phyloP scores from a whole-genome alignment of 2,329 filamentous ascomycete species.

The Madurella fahalii region DNA sequence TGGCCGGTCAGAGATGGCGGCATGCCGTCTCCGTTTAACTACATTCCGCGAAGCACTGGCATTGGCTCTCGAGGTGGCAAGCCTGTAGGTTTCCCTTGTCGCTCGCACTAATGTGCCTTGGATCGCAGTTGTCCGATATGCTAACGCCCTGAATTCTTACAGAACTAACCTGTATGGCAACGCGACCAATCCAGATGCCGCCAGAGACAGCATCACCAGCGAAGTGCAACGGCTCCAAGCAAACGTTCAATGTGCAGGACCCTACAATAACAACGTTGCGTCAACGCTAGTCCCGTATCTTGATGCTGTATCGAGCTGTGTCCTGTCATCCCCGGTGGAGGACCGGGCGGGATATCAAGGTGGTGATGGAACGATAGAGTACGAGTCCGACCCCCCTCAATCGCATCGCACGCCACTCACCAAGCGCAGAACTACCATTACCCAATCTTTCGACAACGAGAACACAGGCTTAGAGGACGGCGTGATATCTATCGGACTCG shows the following conservation, averaged over 20 bases:
- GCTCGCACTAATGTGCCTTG: too few species aligned
- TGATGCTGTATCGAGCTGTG: constrained; percentile 12
- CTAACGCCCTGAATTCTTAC: not conserved
- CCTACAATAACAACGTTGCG: not conserved
- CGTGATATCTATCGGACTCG: too few species aligned
- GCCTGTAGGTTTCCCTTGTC: constrained; percentile 9
- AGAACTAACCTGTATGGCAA: not conserved
- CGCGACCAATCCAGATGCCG: not conserved
- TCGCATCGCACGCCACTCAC: too few species aligned
- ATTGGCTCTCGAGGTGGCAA: constrained; percentile 19
- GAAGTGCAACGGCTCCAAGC: constrained; percentile 13
- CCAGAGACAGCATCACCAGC: constrained; percentile 3
- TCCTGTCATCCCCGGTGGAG: not conserved
- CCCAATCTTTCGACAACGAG: too few species aligned
- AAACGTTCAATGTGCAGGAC: not conserved
- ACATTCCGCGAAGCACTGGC: constrained; percentile 17
- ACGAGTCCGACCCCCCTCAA: too few species aligned
- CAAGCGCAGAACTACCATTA: too few species aligned
- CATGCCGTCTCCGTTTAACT: constrained; percentile 11
- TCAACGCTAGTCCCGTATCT: constrained; percentile 13
- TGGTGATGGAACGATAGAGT: too few species aligned
- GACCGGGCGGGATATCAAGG: too few species aligned
- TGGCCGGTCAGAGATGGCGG: constrained; percentile 12
- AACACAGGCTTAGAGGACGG: too few species aligned
- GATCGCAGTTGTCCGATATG: too few species aligned